Evolutionary conservation across 805 yeast species (phyloP), one percentile per base, ranked within the genome.

Genomic region (Cyberlindnera subsufficiens): DNA sequence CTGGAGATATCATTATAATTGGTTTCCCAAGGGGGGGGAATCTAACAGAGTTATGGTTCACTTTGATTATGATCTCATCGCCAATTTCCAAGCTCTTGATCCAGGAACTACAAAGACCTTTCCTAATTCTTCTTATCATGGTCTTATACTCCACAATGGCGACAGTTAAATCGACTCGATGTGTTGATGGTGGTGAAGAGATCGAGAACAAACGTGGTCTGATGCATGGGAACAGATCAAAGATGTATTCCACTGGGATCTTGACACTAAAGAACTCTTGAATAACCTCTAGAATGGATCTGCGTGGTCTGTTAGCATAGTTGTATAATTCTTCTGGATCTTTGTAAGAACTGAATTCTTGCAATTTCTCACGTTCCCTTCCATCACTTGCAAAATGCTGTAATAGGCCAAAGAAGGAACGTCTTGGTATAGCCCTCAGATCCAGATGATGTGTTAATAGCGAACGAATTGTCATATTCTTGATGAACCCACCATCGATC

Each of bases 91-190:
- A 66, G 1, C 59, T 57, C 42, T 77, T 75, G 20, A 93, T 48
- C 85, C 89, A 91, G 27, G 74, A 71, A 0, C 96, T 80, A 58
- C 97, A 88, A 7, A 89, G 67, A 0, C 99, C 99, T 41, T 73
- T 71, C 52, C 99, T 72, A 3, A 81, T 65, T 35, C 88, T 72
- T 46, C 90, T 72, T 30, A 93, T 72, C 46, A 85, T 78, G 0
- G 99, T 93, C 53, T 74, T 78, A 56, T 93, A 93, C 59, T 86
- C 86, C 0, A 93, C 97, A 31, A 90, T 71, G 0, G 95, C 97
- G 5, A 88, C 72, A 0, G 89, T 78, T 14, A 91, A 64, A 46
- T 87, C 95, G 9, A 88, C 57, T 3, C 50, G 49, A 1, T 53
- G 43, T 1, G 48, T n/a, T 17, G 63, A 54, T 0, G 79, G 77